phyloP scores from a whole-genome alignment of 352 stramenopile genomes.

The Phytophthora fragariaefolia region DNA sequence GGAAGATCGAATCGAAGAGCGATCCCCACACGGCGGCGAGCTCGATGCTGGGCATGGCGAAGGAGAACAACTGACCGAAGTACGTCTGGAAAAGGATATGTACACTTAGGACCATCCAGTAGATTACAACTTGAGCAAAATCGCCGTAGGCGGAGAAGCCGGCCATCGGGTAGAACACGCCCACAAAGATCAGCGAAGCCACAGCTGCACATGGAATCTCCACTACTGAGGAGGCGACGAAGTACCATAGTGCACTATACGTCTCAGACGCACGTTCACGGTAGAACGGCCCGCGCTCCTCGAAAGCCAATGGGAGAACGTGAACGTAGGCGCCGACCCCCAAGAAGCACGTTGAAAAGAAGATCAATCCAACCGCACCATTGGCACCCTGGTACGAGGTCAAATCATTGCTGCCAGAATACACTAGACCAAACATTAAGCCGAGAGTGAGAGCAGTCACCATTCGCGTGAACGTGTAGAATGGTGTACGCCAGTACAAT shows the following conservation, averaged over 20 bases:
- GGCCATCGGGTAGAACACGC: slow-evolving; percentile 80
- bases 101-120: slow-evolving; percentile 48
- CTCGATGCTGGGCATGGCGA: slow-evolving; percentile 53
- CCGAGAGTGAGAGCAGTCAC: slow-evolving; percentile 44
- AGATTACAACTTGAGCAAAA: slow-evolving; percentile 41
- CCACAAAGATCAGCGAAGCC: slow-evolving; percentile 55
- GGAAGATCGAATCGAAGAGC: slow-evolving; percentile 57
- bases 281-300: slow-evolving; percentile 92
- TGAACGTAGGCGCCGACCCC: slow-evolving; percentile 70
- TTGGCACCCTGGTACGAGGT: slow-evolving; percentile 51
- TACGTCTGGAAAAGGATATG: slow-evolving; percentile 56
- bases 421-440: slow-evolving; percentile 57
- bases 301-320: slow-evolving; percentile 75
- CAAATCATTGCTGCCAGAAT: slow-evolving; percentile 45
- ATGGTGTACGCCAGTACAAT: slow-evolving; percentile 88
- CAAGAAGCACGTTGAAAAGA: slow-evolving; percentile 82
- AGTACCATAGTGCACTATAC: slow-evolving; percentile 88
- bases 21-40: slow-evolving; percentile 50
- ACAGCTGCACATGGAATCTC: slow-evolving; percentile 85
- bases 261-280: slow-evolving; percentile 90
- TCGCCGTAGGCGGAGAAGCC: slow-evolving; percentile 57
- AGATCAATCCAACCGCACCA: slow-evolving; percentile 73
- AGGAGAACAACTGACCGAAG: slow-evolving; percentile 74
- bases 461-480: slow-evolving; percentile 77
- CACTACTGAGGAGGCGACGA: slow-evolving; percentile 71